Conservation (phyloP, 2,329 filamentous ascomycete genomes). For the Taxawa tesnikishii region DNA sequence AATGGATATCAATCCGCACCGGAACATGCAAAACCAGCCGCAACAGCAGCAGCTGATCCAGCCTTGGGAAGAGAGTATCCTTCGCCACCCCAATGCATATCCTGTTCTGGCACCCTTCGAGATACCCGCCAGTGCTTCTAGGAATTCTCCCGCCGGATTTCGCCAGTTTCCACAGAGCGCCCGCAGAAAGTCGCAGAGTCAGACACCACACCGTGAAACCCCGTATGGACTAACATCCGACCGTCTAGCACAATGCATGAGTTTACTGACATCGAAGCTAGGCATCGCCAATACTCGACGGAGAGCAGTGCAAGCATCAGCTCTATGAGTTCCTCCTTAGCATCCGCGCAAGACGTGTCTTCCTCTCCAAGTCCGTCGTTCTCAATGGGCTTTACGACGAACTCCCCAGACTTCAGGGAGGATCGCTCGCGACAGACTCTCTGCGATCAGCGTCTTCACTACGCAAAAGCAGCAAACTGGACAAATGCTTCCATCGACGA, state of each 20-base stretch:
- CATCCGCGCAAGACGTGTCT: background rate
- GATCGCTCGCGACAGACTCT: background rate
- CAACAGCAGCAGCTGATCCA: background rate
- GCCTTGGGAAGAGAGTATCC: background rate
- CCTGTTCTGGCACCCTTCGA: background rate
- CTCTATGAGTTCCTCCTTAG: background rate
- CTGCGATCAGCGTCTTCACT: background rate
- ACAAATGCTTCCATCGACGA: conserved; percentile 10
- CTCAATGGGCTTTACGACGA: background rate
- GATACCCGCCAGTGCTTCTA: background rate
- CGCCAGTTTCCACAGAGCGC: background rate
- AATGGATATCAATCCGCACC: background rate
- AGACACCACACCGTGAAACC: too few species aligned
- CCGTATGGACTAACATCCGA: background rate
- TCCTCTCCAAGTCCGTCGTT: background rate
- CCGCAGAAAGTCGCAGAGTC: background rate
- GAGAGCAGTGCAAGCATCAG: background rate
- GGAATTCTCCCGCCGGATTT: background rate
- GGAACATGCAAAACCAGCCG: background rate
- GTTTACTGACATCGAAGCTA: background rate
- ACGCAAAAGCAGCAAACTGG: conserved; percentile 6
- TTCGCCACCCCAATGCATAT: background rate
- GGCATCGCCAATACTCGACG: background rate
- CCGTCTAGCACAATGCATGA: background rate
- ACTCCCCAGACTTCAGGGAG: background rate